phyloP scores from a whole-genome alignment of 345 rosid genomes.

The Gossypium longicalyx region DNA sequence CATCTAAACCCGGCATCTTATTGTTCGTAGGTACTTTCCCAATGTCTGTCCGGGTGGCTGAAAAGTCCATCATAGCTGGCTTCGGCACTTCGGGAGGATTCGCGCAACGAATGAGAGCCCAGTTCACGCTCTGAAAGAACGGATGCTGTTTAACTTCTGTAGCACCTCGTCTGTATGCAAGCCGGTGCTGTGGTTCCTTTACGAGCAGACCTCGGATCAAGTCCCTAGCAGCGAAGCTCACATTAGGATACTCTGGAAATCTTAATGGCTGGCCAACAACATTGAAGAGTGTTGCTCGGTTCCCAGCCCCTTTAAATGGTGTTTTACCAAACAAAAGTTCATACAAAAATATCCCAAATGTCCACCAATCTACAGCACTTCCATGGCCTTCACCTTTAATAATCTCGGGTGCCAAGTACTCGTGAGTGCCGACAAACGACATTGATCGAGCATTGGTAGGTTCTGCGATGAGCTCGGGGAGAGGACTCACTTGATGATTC shows the following conservation, averaged over 20 bases:
- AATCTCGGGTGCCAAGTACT: conserved; percentile 89
- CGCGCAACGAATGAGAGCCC: conserved; percentile 83
- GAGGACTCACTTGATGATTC: conserved; percentile 45
- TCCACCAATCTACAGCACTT: conserved; percentile 95
- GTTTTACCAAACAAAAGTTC: conserved; percentile 82
- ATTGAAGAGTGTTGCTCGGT: conserved; percentile 64
- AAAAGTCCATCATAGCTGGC: conserved; percentile 23
- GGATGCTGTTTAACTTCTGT: conserved; percentile 80
- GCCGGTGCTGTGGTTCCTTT: conserved; percentile 73
- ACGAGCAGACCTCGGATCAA: conserved; percentile 69
- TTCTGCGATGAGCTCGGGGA: conserved; percentile 81
- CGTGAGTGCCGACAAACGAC: conserved; percentile 89
- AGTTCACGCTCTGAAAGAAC: conserved; percentile 68
- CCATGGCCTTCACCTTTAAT: conserved; percentile 89
- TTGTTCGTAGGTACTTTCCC: conserved; percentile 22
- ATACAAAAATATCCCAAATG: conserved; percentile 72
- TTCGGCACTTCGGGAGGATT: conserved; percentile 69
- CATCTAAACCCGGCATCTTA: conserved; percentile 29
- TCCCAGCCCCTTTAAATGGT: conserved; percentile 68
- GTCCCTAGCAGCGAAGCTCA: conserved; percentile 74
- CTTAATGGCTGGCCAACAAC: conserved; percentile 68
- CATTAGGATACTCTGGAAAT: conserved; percentile 74
- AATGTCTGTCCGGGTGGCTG: conserved; percentile 24
- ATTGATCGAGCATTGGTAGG: conserved; percentile 77
- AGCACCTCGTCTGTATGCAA: conserved; percentile 77